Conservation (phyloP, 306 rosid genomes). For the Nissolia schottii region DNA sequence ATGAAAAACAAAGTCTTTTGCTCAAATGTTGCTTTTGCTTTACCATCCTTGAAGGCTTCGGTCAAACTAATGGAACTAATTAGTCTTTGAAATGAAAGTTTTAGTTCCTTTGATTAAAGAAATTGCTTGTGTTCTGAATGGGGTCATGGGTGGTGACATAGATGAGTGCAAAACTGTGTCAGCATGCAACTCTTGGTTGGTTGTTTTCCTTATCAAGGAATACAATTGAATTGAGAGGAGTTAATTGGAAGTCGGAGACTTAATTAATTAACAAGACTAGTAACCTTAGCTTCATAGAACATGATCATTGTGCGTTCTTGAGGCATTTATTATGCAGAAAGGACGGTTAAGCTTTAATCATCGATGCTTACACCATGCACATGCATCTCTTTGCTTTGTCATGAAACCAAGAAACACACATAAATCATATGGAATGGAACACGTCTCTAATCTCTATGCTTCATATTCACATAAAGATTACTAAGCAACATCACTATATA, state of each 20-base stretch:
- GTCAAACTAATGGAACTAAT: background rate
- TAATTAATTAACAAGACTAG: background rate
- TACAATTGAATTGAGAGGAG: background rate
- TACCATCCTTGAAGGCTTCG: background rate
- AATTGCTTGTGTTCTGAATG: background rate
- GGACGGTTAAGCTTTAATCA: conserved; percentile 4
- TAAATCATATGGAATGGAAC: background rate
- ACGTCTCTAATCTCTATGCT: no score
- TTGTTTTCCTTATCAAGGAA: background rate
- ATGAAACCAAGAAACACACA: background rate
- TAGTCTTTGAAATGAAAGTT: background rate
- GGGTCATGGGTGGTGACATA: conserved; percentile 24
- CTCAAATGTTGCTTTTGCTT: background rate
- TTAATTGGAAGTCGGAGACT: conserved; percentile 19
- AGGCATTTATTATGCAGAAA: no score
- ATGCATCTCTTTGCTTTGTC: conserved; percentile 23
- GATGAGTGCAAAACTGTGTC: conserved; percentile 41
- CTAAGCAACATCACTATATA: no score
- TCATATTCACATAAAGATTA: no score
- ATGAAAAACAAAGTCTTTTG: background rate
- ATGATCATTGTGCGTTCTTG: background rate
- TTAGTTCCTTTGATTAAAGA: conserved; percentile 11
- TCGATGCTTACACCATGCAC: conserved; percentile 25
- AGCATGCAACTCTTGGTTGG: conserved; percentile 22
- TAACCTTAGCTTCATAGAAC: background rate